Percentiles rank a stretch among this genome's conserved stretches.
Evolutionary conservation across 1,139 yeast genomes (phyloP).

Genomic region (Lodderomyces margitis): DNA sequence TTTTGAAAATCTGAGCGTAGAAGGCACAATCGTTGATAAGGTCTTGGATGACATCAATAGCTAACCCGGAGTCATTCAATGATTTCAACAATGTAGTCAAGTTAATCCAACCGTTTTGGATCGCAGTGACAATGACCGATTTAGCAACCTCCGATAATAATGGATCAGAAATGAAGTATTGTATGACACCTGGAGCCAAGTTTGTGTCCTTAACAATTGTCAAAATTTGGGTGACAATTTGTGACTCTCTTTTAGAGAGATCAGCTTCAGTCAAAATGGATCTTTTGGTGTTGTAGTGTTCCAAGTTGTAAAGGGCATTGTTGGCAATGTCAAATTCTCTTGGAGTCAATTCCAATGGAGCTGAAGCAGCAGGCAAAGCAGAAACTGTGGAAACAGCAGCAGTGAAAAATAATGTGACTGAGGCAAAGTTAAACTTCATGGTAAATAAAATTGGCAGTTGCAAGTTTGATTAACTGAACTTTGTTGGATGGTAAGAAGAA

Average conservation of each 20-base stretch:
- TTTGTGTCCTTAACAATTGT: slow-evolving; percentile 36
- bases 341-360: slow-evolving; percentile 19
- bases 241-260: slow-evolving; percentile 37
- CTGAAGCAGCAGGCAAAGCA: slow-evolving; percentile 34
- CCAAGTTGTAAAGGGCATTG: slow-evolving; percentile 28
- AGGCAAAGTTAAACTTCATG: slow-evolving; percentile 33
- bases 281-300: slow-evolving; percentile 33
- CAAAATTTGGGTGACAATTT: slow-evolving; percentile 45
- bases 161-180: slow-evolving; percentile 33
- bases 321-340: slow-evolving; percentile 32
- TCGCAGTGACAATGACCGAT: slow-evolving; percentile 27
- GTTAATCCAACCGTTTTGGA: slow-evolving; percentile 36
- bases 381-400: slow-evolving; percentile 27
- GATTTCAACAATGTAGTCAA: slow-evolving; percentile 40
- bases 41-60: slow-evolving; percentile 35
- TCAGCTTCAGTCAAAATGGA: slow-evolving; percentile 23
- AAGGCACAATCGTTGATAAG: slow-evolving; percentile 41
- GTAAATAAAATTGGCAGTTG: not conserved
- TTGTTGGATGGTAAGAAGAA: too few relatives aligned
- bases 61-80: slow-evolving; percentile 45
- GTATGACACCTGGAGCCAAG: slow-evolving; percentile 38
- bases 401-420: slow-evolving; percentile 30
- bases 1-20: slow-evolving; percentile 40
- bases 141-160: slow-evolving; percentile 30
- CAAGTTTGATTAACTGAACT: too few relatives aligned